Percentiles rank a stretch among this genome's conserved stretches.
Conservation (phyloP, 306 rosid genomes). For the Acacia melanoxylon region DNA sequence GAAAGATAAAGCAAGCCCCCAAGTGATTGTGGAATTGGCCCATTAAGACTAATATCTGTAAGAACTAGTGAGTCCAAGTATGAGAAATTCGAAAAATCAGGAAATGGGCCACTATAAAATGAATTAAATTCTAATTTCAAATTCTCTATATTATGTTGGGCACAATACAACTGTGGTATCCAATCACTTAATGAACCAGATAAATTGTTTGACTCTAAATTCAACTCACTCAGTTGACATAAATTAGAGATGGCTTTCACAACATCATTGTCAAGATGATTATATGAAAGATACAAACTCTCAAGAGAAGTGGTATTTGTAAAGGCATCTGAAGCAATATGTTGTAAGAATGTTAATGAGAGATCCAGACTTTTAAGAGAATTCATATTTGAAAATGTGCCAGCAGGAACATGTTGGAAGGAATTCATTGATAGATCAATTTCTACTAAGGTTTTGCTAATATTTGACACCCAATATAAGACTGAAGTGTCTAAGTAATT, state of each 20-base stretch:
- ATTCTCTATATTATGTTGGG: too few relatives aligned
- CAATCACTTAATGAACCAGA: too few relatives aligned
- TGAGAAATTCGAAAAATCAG: too few relatives aligned
- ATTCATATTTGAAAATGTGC: background rate
- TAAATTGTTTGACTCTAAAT: accelerated
- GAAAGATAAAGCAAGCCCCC: too few relatives aligned
- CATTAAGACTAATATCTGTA: background rate
- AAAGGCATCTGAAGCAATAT: background rate
- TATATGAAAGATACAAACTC: background rate
- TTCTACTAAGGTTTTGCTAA: background rate
- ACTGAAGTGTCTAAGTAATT: too few relatives aligned
- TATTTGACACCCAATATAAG: too few relatives aligned
- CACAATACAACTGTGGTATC: too few relatives aligned
- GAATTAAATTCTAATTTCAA: too few relatives aligned
- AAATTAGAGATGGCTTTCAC: too few relatives aligned
- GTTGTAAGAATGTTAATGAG: background rate
- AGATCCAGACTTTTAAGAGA: background rate
- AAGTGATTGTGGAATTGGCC: background rate
- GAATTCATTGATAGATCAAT: background rate
- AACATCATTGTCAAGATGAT: background rate
- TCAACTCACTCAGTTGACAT: too few relatives aligned
- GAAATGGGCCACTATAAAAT: too few relatives aligned
- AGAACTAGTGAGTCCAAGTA: background rate
- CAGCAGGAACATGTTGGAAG: too few relatives aligned
- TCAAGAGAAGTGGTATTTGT: background rate